These are phyloP conservation scores for Monotropa hypopitys DNA, from an alignment of 179 eudicot species.

Conservation along the genomic window DNA sequence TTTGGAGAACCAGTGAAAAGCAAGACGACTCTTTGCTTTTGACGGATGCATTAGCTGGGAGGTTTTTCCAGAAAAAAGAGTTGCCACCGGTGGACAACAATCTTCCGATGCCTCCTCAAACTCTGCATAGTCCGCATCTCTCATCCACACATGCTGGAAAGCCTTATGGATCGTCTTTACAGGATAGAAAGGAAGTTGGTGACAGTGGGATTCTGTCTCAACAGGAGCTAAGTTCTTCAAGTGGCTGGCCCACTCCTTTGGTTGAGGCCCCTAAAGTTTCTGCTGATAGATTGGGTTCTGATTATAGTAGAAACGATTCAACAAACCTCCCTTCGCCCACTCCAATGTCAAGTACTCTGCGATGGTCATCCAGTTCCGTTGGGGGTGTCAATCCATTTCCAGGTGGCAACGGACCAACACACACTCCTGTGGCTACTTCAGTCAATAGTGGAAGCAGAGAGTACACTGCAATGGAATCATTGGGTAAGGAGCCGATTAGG, in stretches of 20 bases:
- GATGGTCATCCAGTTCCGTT: slow-evolving; percentile 15
- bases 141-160: slow-evolving; percentile 11
- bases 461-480: slow-evolving; percentile 16
- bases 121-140: slow-evolving; percentile 7
- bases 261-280: slow-evolving; percentile 27
- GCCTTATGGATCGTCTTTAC: slow-evolving; percentile 12
- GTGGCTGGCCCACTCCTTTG: slow-evolving; percentile 18
- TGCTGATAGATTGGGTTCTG: slow-evolving; percentile 22
- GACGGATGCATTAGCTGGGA: slow-evolving; percentile 67
- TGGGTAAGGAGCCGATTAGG: slow-evolving; percentile 7
- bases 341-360: slow-evolving; percentile 31
- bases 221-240: slow-evolving; percentile 13
- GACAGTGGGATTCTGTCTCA: neutral
- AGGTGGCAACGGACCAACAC: slow-evolving; percentile 26
- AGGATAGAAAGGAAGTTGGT: slow-evolving; percentile 9
- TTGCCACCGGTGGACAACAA: slow-evolving; percentile 6
- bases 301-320: slow-evolving; percentile 25
- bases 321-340: slow-evolving; percentile 69
- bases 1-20: slow-evolving; percentile 50
- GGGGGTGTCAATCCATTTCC: slow-evolving; percentile 15
- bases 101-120: slow-evolving; percentile 1
- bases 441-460: slow-evolving; percentile 19
- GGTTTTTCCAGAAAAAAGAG: slow-evolving; percentile 30
- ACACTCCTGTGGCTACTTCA: slow-evolving; percentile 33
- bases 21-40: slow-evolving; percentile 66